Evolutionary conservation across 257 asterid species (phyloP).

Genomic region (Solanum arcanum): DNA sequence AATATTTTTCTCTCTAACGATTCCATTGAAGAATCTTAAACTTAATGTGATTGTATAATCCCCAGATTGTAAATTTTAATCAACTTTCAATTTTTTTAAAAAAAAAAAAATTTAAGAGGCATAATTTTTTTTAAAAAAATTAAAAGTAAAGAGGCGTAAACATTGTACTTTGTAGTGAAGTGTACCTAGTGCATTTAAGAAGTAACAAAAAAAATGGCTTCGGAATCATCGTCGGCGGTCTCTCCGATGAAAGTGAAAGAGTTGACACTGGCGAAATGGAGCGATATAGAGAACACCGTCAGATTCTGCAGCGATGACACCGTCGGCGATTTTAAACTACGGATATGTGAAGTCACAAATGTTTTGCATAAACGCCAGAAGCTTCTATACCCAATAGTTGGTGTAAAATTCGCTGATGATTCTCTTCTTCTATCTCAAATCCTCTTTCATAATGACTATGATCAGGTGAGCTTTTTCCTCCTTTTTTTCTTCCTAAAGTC

Average conservation of each 20-base stretch:
- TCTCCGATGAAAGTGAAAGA: constrained; percentile 69
- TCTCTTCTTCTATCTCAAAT: constrained; percentile 60
- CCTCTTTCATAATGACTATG: constrained; percentile 86
- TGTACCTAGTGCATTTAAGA: background rate
- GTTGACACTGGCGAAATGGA: constrained; percentile 80
- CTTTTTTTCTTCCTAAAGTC: background rate
- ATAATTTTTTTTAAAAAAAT: background rate
- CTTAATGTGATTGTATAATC: background rate
- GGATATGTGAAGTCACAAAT: constrained; percentile 68
- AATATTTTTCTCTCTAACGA: background rate
- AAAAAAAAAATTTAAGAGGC: background rate
- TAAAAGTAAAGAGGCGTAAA: background rate
- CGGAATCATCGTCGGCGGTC: constrained; percentile 41
- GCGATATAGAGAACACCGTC: constrained; percentile 81
- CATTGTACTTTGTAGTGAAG: background rate
- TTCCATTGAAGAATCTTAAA: background rate
- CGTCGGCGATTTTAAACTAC: constrained; percentile 77
- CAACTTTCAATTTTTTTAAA: background rate
- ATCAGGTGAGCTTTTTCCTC: constrained; percentile 40
- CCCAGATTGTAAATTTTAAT: background rate
- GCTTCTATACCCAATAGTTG: constrained; percentile 86
- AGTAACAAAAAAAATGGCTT: constrained; percentile 33
- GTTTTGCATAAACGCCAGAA: constrained; percentile 90
- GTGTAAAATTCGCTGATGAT: constrained; percentile 76
- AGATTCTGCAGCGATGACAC: constrained; percentile 88